Evolutionary conservation across 108 stramenopile genomes (phyloP).

Genomic region (Tribonema minus): DNA sequence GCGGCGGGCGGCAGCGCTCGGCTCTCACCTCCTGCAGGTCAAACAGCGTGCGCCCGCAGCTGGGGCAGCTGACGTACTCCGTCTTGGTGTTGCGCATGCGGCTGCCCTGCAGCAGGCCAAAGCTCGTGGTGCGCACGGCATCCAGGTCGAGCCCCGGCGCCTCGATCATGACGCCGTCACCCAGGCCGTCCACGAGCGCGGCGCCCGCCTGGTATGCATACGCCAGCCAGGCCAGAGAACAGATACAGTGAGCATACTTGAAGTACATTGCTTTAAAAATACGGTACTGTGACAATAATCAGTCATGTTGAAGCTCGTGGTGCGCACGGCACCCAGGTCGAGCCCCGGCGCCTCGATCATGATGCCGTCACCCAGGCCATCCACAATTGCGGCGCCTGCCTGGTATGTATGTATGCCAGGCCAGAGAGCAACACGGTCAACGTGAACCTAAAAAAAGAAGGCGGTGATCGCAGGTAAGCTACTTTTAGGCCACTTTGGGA

Average conservation of each 20-base stretch:
- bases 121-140: constrained; percentile 74
- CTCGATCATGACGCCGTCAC: constrained; percentile 77
- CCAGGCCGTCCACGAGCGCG: constrained; percentile 62
- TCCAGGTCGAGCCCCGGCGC: constrained; percentile 65
- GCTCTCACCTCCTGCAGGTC: constrained; percentile 79
- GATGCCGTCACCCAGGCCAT: constrained; percentile 83
- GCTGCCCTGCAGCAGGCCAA: constrained; percentile 83
- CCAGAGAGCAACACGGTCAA: too few species aligned
- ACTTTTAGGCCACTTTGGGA: too few species aligned
- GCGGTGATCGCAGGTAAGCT: too few species aligned
- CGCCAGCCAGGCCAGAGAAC: too few species aligned
- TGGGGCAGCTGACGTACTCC: constrained; percentile 96
- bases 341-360: constrained; percentile 62
- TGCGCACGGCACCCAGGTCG: constrained; percentile 73
- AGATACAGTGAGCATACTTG: too few species aligned
- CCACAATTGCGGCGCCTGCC: too few species aligned
- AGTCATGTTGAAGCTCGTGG: constrained; percentile 78
- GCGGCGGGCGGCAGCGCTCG: too few species aligned
- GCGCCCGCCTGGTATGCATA: constrained; percentile 23
- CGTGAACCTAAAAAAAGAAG: too few species aligned
- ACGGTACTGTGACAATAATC: too few species aligned
- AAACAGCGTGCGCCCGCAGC: constrained; percentile 92
- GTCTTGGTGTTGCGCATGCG: constrained; percentile 95
- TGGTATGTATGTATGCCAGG: too few species aligned
- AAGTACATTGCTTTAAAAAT: too few species aligned